phyloP scores from a whole-genome alignment of 2,329 filamentous ascomycete genomes.

The Stagonosporopsis tanaceti region DNA sequence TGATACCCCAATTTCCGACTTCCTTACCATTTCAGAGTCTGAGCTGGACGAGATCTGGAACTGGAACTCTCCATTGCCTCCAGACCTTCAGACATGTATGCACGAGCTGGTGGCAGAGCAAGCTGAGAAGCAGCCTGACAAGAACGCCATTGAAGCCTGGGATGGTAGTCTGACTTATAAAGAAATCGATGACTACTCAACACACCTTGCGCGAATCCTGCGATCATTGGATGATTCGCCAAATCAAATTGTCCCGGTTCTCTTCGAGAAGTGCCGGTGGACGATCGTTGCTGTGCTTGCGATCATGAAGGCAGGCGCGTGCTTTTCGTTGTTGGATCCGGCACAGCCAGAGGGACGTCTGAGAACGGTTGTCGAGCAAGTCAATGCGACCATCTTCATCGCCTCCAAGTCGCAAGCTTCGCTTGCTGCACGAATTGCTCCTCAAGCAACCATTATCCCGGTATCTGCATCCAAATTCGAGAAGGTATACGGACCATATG shows the following conservation, averaged over 20 bases:
- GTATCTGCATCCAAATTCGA: slow-evolving; percentile 44
- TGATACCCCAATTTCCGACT: slow-evolving; percentile 22
- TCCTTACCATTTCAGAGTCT: slow-evolving; percentile 36
- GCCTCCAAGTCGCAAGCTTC: slow-evolving; percentile 41
- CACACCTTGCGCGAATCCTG: slow-evolving; percentile 39
- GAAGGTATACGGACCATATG: slow-evolving; percentile 38
- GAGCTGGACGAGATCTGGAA: slow-evolving; percentile 58
- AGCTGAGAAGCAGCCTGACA: slow-evolving; percentile 44
- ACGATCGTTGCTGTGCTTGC: slow-evolving; percentile 50
- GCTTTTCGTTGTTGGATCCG: slow-evolving; percentile 47
- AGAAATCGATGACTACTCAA: slow-evolving; percentile 46
- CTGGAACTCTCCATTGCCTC: slow-evolving; percentile 58
- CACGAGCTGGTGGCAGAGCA: slow-evolving; percentile 57
- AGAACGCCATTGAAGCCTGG: slow-evolving; percentile 51
- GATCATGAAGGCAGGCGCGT: slow-evolving; percentile 52
- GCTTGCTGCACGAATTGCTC: slow-evolving; percentile 39
- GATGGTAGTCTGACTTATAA: slow-evolving; percentile 48
- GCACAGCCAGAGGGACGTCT: slow-evolving; percentile 48
- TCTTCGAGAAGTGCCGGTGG: slow-evolving; percentile 53
- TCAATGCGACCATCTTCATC: slow-evolving; percentile 38
- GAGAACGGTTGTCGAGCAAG: slow-evolving; percentile 42
- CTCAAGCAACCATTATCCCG: slow-evolving; percentile 43
- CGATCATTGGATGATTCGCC: slow-evolving; percentile 33
- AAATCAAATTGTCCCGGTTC: slow-evolving; percentile 46
- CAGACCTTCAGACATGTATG: slow-evolving; percentile 55